phyloP scores from a whole-genome alignment of 106 monocot genomes.

The Hemerocallis citrina region DNA sequence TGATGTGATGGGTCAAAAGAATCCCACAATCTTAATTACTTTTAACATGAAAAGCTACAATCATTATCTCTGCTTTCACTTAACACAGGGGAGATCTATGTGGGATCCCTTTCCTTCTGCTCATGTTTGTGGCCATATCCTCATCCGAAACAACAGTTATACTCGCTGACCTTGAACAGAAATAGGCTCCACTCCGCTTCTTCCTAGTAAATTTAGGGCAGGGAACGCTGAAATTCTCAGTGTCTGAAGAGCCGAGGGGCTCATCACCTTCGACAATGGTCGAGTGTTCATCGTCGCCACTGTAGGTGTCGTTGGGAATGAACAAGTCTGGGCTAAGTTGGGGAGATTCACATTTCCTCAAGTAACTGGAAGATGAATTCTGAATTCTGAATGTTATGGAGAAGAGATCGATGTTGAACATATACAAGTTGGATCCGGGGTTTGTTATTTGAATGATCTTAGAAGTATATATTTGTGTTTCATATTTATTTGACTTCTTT shows the following conservation, averaged over 20 bases:
- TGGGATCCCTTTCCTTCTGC: constrained; percentile 89
- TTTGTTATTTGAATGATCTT: too few relatives aligned
- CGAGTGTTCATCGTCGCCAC: constrained; percentile 44
- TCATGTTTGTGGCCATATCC: constrained; percentile 51
- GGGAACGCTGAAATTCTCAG: constrained; percentile 55
- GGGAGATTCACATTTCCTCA: constrained; percentile 51
- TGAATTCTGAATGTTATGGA: too few relatives aligned
- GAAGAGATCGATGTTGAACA: too few relatives aligned
- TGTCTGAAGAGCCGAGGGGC: constrained; percentile 53
- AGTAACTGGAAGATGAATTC: constrained; percentile 49
- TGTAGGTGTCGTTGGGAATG: constrained; percentile 33
- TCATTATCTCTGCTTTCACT: neutral
- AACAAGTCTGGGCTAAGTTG: constrained; percentile 69
- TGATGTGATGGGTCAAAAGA: too few relatives aligned
- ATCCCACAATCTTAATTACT: too few relatives aligned
- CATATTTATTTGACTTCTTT: too few relatives aligned
- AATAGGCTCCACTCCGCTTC: constrained; percentile 49
- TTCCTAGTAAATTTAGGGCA: constrained; percentile 34
- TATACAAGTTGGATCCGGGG: too few relatives aligned
- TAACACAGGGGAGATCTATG: constrained; percentile 89
- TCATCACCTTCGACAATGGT: constrained; percentile 75
- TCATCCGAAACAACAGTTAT: constrained; percentile 38
- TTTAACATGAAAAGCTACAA: constrained; percentile 10
- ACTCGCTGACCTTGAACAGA: constrained; percentile 36
- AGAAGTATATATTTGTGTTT: too few relatives aligned